Percentiles rank a stretch among this genome's conserved stretches.
Evolutionary conservation across 208 protist species (phyloP).

Genomic region (Acanthamoeba sp.): DNA sequence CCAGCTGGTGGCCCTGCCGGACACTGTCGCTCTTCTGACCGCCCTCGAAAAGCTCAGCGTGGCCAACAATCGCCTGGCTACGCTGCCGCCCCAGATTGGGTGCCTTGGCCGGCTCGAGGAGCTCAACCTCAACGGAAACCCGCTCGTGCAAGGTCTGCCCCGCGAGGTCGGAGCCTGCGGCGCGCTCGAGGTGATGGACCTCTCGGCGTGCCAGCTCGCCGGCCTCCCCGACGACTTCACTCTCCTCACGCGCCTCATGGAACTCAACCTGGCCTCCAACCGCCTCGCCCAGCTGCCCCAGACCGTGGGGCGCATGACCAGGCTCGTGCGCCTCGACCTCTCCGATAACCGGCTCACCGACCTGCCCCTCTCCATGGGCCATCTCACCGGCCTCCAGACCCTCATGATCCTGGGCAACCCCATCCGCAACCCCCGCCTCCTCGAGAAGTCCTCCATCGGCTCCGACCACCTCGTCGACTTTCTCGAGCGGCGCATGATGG

Average conservation of each 20-base stretch:
- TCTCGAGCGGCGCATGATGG: constrained; percentile 7
- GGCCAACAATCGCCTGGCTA: constrained; percentile 70
- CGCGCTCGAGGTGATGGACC: constrained; percentile 72
- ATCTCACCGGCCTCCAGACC: constrained; percentile 24
- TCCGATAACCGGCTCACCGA: constrained; percentile 71
- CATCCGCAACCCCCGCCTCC: background rate
- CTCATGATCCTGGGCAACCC: constrained; percentile 47
- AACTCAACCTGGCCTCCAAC: constrained; percentile 76
- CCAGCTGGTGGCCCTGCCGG: constrained; percentile 64
- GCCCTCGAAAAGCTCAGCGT: constrained; percentile 63
- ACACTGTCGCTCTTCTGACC: constrained; percentile 55
- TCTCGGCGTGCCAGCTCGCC: constrained; percentile 62
- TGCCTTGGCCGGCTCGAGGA: constrained; percentile 42
- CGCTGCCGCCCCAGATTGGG: constrained; percentile 70
- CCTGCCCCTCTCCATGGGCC: constrained; percentile 68
- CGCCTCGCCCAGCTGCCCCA: constrained; percentile 57
- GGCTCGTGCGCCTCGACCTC: constrained; percentile 66
- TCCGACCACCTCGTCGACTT: constrained; percentile 46
- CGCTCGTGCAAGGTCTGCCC: constrained; percentile 56
- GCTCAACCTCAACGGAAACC: constrained; percentile 37
- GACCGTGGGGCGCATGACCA: constrained; percentile 48
- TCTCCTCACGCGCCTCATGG: constrained; percentile 45
- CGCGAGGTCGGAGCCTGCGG: constrained; percentile 66
- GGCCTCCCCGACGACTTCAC: constrained; percentile 72
- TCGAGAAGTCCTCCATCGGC: constrained; percentile 53